Percentiles rank a stretch among this genome's conserved stretches.
phyloP scores from a whole-genome alignment of 257 asterid genomes.

The Solanum rostratum region DNA sequence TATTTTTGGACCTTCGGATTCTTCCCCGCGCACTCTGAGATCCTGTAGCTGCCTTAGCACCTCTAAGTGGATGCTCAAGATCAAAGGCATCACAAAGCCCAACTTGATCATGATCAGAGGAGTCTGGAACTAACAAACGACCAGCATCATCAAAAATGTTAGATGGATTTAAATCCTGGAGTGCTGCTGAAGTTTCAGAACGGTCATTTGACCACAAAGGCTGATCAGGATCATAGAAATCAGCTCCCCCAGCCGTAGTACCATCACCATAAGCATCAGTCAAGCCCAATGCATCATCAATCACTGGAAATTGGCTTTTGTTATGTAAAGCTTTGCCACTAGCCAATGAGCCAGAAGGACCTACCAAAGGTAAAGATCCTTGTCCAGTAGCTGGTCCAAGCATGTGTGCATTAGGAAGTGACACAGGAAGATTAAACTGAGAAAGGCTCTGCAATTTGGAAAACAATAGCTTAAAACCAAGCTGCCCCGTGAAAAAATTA shows the following conservation, averaged over 20 bases:
- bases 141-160: constrained; percentile 38
- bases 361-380: constrained; percentile 34
- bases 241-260: constrained; percentile 53
- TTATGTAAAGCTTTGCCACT: constrained; percentile 37
- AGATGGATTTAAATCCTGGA: constrained; percentile 33
- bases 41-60: constrained; percentile 27
- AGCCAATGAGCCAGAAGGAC: constrained; percentile 30
- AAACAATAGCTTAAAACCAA: not conserved
- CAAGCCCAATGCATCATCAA: constrained; percentile 40
- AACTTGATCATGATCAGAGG: constrained; percentile 21
- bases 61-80: constrained; percentile 30
- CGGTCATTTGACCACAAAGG: constrained; percentile 74
- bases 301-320: constrained; percentile 46
- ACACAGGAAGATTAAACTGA: constrained; percentile 32
- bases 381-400: constrained; percentile 25
- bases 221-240: constrained; percentile 95
- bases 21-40: constrained; percentile 80
- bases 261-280: constrained; percentile 40
- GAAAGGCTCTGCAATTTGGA: constrained; percentile 32
- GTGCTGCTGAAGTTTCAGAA: constrained; percentile 53
- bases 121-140: constrained; percentile 29
- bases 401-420: constrained; percentile 24
- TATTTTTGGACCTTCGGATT: constrained; percentile 37
- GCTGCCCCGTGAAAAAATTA: not conserved
- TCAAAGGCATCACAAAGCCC: constrained; percentile 43